These are phyloP conservation scores for Ascochyta viciae-villosae DNA, from an alignment of 2,329 filamentous ascomycete genomes.

Conservation along the genomic window DNA sequence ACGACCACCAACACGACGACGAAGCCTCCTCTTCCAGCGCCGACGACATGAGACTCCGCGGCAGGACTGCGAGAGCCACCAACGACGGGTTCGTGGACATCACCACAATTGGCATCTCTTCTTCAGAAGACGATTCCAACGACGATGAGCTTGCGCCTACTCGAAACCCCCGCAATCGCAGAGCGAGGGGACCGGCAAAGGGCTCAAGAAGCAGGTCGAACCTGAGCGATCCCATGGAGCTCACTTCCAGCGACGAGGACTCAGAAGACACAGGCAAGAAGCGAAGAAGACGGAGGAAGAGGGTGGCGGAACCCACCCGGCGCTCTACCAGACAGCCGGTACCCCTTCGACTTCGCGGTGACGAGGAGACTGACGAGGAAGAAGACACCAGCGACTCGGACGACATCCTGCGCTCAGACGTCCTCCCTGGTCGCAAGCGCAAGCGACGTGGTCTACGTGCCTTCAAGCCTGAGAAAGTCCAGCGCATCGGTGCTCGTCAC, in stretches of 20 bases:
- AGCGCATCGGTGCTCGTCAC: conserved; percentile 47
- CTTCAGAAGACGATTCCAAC: conserved; percentile 27
- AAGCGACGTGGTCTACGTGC: conserved; percentile 35
- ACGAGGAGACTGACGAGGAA: conserved; percentile 32
- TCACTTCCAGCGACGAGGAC: conserved; percentile 36
- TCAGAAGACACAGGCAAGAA: conserved; percentile 17
- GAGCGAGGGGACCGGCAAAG: not conserved
- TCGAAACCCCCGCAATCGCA: conserved; percentile 25
- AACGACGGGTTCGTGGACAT: conserved; percentile 40
- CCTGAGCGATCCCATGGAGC: conserved; percentile 18
- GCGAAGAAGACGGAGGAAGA: conserved; percentile 28
- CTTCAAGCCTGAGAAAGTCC: conserved; percentile 26
- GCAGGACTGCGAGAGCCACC: conserved; percentile 20
- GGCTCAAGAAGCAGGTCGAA: conserved; percentile 25
- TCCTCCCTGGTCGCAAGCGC: conserved; percentile 49
- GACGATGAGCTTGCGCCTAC: conserved; percentile 35
- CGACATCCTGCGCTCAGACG: conserved; percentile 52
- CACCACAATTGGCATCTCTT: conserved; percentile 37
- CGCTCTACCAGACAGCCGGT: conserved; percentile 36
- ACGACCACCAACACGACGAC: conserved; percentile 46
- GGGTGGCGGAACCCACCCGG: conserved; percentile 32
- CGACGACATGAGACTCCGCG: conserved; percentile 38
- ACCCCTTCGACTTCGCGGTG: conserved; percentile 20
- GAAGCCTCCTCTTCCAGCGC: conserved; percentile 18
- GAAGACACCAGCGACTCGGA: conserved; percentile 43